These are phyloP conservation scores for Lipomyces yamadae DNA, from an alignment of 805 yeast species.

Conservation along the genomic window DNA sequence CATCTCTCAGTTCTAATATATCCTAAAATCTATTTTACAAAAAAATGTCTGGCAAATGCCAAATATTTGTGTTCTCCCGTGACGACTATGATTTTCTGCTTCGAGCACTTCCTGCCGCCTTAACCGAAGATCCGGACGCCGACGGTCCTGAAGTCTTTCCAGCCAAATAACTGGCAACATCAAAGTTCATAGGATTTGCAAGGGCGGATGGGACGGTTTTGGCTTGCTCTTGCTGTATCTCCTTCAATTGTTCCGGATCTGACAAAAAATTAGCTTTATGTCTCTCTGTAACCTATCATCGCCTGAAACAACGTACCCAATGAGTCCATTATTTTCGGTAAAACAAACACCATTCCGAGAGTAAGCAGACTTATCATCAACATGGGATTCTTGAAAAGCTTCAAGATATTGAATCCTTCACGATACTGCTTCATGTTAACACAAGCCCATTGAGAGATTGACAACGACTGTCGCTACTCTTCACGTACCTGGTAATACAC, in stretches of 20 bases:
- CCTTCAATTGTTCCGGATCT: slow-evolving; percentile 46
- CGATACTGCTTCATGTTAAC: slow-evolving; percentile 28
- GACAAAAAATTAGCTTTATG: background rate
- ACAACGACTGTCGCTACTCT: background rate
- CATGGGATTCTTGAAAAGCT: slow-evolving; percentile 47
- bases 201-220: slow-evolving; percentile 32
- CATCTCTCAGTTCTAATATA: background rate
- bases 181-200: slow-evolving; percentile 39
- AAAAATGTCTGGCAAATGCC: background rate
- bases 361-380: slow-evolving; percentile 45
- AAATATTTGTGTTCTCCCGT: background rate
- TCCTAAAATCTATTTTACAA: background rate
- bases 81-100: background rate
- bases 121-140: slow-evolving; percentile 5
- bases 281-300: background rate
- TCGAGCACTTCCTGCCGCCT: background rate
- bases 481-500: slow-evolving; percentile 37
- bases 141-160: slow-evolving; percentile 32
- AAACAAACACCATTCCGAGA: slow-evolving; percentile 43
- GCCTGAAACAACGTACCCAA: slow-evolving; percentile 37
- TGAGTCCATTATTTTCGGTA: slow-evolving; percentile 44
- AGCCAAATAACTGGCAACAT: slow-evolving; percentile 45
- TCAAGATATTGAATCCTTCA: slow-evolving; percentile 42
- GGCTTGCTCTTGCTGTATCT: slow-evolving; percentile 42
- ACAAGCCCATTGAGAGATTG: background rate